Base-by-base conservation (phyloP, 495 filamentous ascomycete genomes). In the Bathelium albidoporum region DNA sequence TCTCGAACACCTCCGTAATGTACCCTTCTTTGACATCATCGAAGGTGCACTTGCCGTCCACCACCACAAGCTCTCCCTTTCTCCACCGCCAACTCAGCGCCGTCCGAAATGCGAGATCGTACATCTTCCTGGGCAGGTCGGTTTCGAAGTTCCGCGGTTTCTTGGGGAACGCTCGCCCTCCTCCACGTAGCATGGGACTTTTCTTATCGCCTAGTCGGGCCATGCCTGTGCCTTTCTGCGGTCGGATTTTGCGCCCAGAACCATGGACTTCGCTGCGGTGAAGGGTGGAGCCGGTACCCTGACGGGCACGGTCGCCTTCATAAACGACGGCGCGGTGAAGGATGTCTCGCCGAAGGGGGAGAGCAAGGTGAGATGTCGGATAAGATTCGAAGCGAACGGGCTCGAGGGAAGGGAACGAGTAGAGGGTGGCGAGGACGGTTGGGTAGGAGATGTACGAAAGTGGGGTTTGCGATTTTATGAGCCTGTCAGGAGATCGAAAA, bases 71-170 rank as follows among this genome's bases (percentile, higher is more conserved):
- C 78, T 97, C 88, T 20, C 90, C 92, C 63, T 87, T 85, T 62
- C 82, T 77, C 76, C 91, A 97, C 49, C 95, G 84, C 76, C 95
- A 96, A 67, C 88, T 91, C 62, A 99, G 81, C 1, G 95, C 95
- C 36, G 88, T 97, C 71, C 95, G 85, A 91, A 91, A 97, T 12
- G 95, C 95, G 70, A 95, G 76, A 73, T 97, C 92, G 76, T 99
- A 99, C 58, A 96, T 85, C 80, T 97, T 96, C 67, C 80, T 80
- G 59, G 87, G 91, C 63, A 99, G 79, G 36, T 80, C 82, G 20
- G 90, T 91, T 60, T 83, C 83, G 75, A 97, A 97, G 74, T 97
- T 91, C 65, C 94, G 80, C 34, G 90, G 90, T 66, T 90, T 85
- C 20, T 95, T 95, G 16, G 95, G 95, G 72, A 87, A 86, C 1